Evolutionary conservation across 2,329 filamentous ascomycete genomes (phyloP).

Genomic region (Penicillium janthinellum): DNA sequence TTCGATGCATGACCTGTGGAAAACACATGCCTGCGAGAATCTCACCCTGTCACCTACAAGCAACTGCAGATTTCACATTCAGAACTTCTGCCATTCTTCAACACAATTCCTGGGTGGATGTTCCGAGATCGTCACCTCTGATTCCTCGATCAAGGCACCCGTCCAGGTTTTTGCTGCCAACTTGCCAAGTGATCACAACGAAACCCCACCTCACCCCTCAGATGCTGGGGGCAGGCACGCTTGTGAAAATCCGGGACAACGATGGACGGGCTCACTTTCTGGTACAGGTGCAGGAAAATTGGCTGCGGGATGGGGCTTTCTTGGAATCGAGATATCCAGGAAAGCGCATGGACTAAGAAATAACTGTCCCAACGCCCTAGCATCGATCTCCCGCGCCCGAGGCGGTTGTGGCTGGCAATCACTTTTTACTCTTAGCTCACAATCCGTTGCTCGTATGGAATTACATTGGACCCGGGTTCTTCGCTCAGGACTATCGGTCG

Average conservation of each 20-base stretch:
- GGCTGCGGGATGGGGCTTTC: not conserved
- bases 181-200: conserved; percentile 6
- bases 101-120: not conserved
- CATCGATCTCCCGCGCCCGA: conserved; percentile 22
- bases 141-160: conserved; percentile 14
- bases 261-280: not conserved
- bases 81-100: not conserved
- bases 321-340: not conserved
- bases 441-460: not conserved
- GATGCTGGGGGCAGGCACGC: conserved; percentile 9
- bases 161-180: conserved; percentile 5
- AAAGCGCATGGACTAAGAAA: not conserved
- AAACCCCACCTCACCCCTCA: conserved; percentile 15
- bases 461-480: not conserved
- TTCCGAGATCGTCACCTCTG: conserved; percentile 12
- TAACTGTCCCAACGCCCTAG: conserved; percentile 8
- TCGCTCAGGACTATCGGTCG: not conserved
- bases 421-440: not conserved
- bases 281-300: not conserved
- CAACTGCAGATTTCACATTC: not conserved
- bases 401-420: conserved; percentile 19
- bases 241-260: conserved; percentile 13
- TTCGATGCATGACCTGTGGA: not conserved
- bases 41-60: no score
- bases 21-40: not conserved